Evolutionary conservation across 257 asterid genomes (phyloP), one percentile per base, ranked within the genome.

Genomic region (Parsonsia alboflavescens): DNA sequence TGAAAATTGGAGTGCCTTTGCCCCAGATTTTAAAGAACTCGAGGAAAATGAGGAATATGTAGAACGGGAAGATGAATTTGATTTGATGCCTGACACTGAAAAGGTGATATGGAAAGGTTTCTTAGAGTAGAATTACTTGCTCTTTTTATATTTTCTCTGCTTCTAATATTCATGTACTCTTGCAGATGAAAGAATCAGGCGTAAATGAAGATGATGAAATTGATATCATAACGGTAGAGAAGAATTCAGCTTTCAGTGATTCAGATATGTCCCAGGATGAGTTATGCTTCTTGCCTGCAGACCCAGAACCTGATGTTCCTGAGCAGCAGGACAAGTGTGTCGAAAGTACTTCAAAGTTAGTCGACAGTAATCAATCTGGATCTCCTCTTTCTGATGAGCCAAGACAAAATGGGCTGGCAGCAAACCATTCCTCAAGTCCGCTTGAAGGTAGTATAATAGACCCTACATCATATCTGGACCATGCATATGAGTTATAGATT

Each of bases 1-100:
- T 36, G 98, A 93, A 84, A 93, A 93, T 82, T 93, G 98, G 98
- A 93, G 98, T 76, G 95, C 98, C 30, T 93, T 93, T 87, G 98
- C 98, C 66, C 97, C 98, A 26, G 97, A 93, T 80, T 91, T 93
- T 77, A 88, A 89, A 82, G 98, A 93, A 85, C 94, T 93, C 0
- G 98, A 91, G 88, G 98, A 93, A 84, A 93, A 89, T 59, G 97
- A 93, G 84, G 98, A 93, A 88, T 93, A 93, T 78, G 87, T 93
- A 67, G 98, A 93, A 77, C 81, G 91, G 79, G 98, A 93, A 79
- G 98, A 93, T 79, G 98, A 93, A 76, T 91, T 93, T 82, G 97
- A 93, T 84, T 76, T 93, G 81, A 84, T 86, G 74, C 93, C 93
- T 16, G 95, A 89, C 74, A 77, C 83, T 12, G 96, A 88, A 78